These are phyloP conservation scores for Coemansia javaensis DNA, from an alignment of 192 early-diverging fungal species.

Conservation along the genomic window DNA sequence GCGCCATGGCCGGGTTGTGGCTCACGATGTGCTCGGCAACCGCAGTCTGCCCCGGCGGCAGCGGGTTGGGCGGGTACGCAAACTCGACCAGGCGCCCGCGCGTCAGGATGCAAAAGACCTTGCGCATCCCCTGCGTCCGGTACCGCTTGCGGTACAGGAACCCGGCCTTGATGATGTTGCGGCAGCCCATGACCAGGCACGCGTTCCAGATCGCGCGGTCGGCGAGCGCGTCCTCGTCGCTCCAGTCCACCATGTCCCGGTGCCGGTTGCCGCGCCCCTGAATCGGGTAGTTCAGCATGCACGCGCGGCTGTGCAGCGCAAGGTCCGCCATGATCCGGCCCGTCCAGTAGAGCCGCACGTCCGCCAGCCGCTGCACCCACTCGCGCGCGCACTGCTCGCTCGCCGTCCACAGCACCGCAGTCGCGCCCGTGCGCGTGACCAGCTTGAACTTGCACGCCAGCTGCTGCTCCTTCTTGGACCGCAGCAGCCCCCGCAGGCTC, in stretches of 20 bases:
- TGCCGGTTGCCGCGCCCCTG: constrained; percentile 26
- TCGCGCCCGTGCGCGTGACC: constrained; percentile 24
- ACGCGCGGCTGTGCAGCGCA: constrained; percentile 24
- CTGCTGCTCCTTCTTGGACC: constrained; percentile 19
- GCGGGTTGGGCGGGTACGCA: constrained; percentile 15
- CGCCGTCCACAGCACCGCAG: constrained; percentile 34
- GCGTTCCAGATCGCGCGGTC: constrained; percentile 46
- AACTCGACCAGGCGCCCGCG: constrained; percentile 45
- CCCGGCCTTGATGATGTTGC: constrained; percentile 38
- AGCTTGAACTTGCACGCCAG: constrained; percentile 31
- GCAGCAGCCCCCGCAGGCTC: constrained; percentile 22
- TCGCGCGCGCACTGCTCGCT: constrained; percentile 35
- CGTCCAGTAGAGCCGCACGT: constrained; percentile 43
- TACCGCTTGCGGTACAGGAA: constrained; percentile 47
- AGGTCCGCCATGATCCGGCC: constrained; percentile 31
- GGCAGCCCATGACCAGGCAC: constrained; percentile 44
- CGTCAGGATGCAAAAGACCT: constrained; percentile 46
- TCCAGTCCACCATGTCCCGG: constrained; percentile 28
- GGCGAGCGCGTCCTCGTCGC: constrained; percentile 37
- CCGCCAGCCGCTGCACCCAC: constrained; percentile 39
- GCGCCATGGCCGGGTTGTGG: constrained; percentile 15
- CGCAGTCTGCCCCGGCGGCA: constrained; percentile 10
- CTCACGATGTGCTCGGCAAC: constrained; percentile 13
- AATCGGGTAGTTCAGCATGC: constrained; percentile 30
- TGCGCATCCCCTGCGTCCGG: constrained; percentile 42